Conservation (phyloP, 2,329 filamentous ascomycete species). For the Trichoderma afroharzianum region DNA sequence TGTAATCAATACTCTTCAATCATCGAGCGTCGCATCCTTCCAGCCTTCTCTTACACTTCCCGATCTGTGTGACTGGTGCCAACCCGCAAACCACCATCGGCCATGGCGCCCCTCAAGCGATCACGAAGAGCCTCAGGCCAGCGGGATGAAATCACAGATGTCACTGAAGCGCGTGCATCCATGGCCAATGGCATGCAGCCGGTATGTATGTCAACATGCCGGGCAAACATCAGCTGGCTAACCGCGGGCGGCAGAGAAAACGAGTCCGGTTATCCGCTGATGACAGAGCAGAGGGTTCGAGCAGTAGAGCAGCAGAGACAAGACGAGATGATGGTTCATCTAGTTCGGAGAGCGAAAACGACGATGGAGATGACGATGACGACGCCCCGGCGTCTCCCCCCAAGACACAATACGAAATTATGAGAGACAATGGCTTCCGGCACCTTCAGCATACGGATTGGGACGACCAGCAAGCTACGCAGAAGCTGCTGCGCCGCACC, state of each 20-base stretch:
- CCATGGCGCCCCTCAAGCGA: constrained; percentile 14
- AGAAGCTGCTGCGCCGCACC: constrained; percentile 52
- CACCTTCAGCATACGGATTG: constrained; percentile 54
- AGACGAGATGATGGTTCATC: constrained; percentile 24
- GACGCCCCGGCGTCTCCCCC: constrained; percentile 36
- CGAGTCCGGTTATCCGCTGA: constrained; percentile 33
- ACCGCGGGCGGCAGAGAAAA: constrained; percentile 30
- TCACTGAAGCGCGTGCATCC: constrained; percentile 41
- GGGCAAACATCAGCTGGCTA: constrained; percentile 23
- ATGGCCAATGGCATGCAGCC: constrained; percentile 32
- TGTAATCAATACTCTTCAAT: not conserved
- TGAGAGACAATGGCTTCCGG: constrained; percentile 56
- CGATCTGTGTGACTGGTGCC: not conserved
- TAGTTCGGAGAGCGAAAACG: constrained; percentile 28
- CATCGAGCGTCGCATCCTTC: not conserved
- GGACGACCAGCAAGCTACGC: constrained; percentile 63
- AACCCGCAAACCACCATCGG: not conserved
- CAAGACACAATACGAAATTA: constrained; percentile 59
- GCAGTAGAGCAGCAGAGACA: constrained; percentile 15
- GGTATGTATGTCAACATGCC: not conserved
- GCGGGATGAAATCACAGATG: constrained; percentile 31
- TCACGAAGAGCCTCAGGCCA: constrained; percentile 23
- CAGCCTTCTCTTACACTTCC: not conserved
- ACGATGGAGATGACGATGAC: constrained; percentile 26
- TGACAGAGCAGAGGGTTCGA: not conserved